Conservation (phyloP, 225 moss, liverwort and hornwort genomes). For the Asterella californica region DNA sequence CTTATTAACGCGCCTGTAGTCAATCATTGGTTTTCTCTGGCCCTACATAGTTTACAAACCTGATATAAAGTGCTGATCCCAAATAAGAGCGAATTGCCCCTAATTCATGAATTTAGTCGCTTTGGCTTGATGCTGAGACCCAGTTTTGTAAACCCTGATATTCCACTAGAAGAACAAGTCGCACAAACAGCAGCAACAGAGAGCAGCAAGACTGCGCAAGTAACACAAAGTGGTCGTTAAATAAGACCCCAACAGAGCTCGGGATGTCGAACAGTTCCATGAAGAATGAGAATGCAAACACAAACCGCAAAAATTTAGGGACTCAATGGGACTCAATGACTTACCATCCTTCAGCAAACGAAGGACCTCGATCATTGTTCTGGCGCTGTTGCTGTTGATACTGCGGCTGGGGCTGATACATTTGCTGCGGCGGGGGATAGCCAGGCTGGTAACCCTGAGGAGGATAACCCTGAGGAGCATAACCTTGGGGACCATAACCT, state of each 20-base stretch:
- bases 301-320: too few species aligned
- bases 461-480: slow-evolving; percentile 36
- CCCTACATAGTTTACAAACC: not conserved
- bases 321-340: not conserved
- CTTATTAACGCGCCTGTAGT: not conserved
- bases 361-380: slow-evolving; percentile 16
- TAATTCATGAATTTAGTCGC: not conserved
- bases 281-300: too few species aligned
- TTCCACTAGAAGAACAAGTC: slow-evolving; percentile 24
- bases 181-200: slow-evolving; percentile 41
- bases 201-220: slow-evolving; percentile 34
- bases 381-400: slow-evolving; percentile 18
- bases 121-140: not conserved
- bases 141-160: not conserved
- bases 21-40: not conserved
- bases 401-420: slow-evolving; percentile 22
- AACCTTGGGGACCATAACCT: slow-evolving; percentile 30
- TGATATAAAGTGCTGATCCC: not conserved
- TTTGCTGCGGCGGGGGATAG: slow-evolving; percentile 28
- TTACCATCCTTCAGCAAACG: slow-evolving; percentile 38
- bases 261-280: too few species aligned
- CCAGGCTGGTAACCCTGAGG: slow-evolving; percentile 14
- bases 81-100: too few species aligned
- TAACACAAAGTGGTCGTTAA: not conserved
- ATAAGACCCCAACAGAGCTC: not conserved